Conservation (phyloP, 1,139 yeast genomes). For the Citeromyces hawaiiensis region DNA sequence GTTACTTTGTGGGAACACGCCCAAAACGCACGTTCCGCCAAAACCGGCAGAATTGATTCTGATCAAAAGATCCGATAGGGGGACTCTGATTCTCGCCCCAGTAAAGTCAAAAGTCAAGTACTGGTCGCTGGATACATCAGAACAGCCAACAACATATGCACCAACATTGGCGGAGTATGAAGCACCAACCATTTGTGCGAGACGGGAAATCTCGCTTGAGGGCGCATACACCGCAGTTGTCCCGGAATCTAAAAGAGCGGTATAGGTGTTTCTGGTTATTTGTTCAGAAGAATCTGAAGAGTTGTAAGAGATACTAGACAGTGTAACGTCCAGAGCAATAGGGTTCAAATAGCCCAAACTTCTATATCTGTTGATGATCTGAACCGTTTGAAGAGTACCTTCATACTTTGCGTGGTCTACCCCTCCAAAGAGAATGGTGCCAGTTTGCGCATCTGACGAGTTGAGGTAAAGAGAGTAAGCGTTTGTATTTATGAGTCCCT, state of each 20-base stretch:
- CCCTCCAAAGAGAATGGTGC: constrained; percentile 43
- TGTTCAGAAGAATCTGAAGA: constrained; percentile 10
- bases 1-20: constrained; percentile 17
- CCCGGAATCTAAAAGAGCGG: constrained; percentile 57
- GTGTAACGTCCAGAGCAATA: constrained; percentile 30
- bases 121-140: constrained; percentile 16
- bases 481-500: constrained; percentile 35
- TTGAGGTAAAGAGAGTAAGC: constrained; percentile 43
- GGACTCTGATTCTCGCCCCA: constrained; percentile 31
- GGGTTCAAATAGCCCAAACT: constrained; percentile 15
- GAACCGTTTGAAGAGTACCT: constrained; percentile 31
- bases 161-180: constrained; percentile 18
- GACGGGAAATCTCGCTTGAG: constrained; percentile 18
- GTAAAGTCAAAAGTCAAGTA: constrained; percentile 31
- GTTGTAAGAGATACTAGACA: constrained; percentile 16
- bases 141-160: constrained; percentile 21
- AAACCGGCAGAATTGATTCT: constrained; percentile 7
- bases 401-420: constrained; percentile 37
- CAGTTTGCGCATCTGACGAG: constrained; percentile 21
- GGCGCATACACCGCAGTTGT: constrained; percentile 50
- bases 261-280: constrained; percentile 22
- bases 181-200: constrained; percentile 27
- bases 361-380: constrained; percentile 23
- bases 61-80: constrained; percentile 25
- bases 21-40: constrained; percentile 18